A percentile compares a stretch with the other conserved stretches of the same genome.
phyloP scores from a whole-genome alignment of 2,329 filamentous ascomycete species.

The Gnomoniopsis sp. region DNA sequence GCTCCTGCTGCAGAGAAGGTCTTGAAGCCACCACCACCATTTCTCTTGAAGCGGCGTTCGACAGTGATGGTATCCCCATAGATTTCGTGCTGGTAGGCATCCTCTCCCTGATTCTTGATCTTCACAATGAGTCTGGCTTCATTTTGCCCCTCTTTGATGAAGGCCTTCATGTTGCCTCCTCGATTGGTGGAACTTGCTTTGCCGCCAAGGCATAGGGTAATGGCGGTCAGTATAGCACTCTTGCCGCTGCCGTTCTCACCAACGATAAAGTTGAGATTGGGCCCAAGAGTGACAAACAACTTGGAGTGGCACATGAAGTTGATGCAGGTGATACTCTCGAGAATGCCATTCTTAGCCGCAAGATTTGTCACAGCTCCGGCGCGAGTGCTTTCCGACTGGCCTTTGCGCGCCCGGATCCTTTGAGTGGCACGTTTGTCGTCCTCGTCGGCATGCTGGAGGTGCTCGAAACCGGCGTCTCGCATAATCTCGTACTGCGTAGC shows the following conservation, averaged over 20 bases:
- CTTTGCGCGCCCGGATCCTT: constrained; percentile 37
- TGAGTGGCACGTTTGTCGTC: constrained; percentile 66
- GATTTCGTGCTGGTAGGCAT: constrained; percentile 76
- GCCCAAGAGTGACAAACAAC: constrained; percentile 80
- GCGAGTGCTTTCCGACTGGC: constrained; percentile 32
- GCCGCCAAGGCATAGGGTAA: constrained; percentile 90
- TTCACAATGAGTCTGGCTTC: constrained; percentile 73
- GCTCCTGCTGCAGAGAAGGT: constrained; percentile 71
- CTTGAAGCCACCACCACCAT: constrained; percentile 78
- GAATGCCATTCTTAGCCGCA: constrained; percentile 78
- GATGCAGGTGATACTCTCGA: constrained; percentile 79
- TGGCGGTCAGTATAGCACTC: constrained; percentile 88
- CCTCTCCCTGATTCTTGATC: constrained; percentile 85
- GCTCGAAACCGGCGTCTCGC: constrained; percentile 56
- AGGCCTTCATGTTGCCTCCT: constrained; percentile 78
- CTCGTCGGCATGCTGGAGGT: constrained; percentile 52
- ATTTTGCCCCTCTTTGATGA: constrained; percentile 87
- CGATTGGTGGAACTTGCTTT: constrained; percentile 93
- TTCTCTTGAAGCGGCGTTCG: constrained; percentile 81
- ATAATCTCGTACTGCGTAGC: constrained; percentile 61
- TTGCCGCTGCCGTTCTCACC: constrained; percentile 98
- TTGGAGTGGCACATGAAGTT: constrained; percentile 97
- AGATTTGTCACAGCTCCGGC: constrained; percentile 57
- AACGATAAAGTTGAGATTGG: constrained; percentile 96
- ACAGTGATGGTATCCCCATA: constrained; percentile 85